A percentile compares a stretch with the other conserved stretches of the same genome.
Evolutionary conservation across 73 alveolate species (phyloP).

Genomic region (Halteria grandinella): DNA sequence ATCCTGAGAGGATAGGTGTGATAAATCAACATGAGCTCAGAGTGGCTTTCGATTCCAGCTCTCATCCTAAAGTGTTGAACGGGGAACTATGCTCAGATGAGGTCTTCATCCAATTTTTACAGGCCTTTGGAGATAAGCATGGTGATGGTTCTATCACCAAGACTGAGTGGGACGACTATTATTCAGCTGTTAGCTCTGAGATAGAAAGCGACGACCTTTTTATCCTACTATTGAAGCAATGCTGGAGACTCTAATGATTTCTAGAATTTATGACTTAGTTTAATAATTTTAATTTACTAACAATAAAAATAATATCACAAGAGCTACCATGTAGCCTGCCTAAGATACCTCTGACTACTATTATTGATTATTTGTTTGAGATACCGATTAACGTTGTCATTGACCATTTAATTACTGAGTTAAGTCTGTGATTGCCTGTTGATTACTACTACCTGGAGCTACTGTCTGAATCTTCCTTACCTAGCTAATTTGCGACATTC

Average conservation of each 20-base stretch:
- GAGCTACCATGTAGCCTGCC: background rate
- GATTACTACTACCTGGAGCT: background rate
- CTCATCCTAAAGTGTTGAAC: conserved; percentile 71
- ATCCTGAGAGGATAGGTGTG: conserved; percentile 60
- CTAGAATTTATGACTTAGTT: background rate
- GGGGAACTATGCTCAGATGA: conserved; percentile 72
- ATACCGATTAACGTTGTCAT: background rate
- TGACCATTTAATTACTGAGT: background rate
- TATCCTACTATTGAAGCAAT: conserved; percentile 74
- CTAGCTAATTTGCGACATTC: background rate
- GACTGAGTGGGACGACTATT: conserved; percentile 87
- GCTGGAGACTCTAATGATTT: conserved; percentile 70
- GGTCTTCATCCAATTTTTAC: conserved; percentile 63
- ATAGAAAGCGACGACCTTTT: conserved; percentile 86
- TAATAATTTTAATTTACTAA: background rate
- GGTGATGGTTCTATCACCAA: conserved; percentile 79
- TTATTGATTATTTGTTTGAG: background rate
- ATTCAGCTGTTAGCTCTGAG: conserved; percentile 81
- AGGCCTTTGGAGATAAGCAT: conserved; percentile 76
- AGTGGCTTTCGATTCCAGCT: conserved; percentile 63
- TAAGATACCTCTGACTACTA: background rate
- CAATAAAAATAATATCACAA: too few relatives aligned
- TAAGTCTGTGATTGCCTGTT: background rate
- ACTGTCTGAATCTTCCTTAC: background rate
- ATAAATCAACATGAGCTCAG: conserved; percentile 67